Evolutionary conservation across 2,329 filamentous ascomycete genomes (phyloP).

Genomic region (Pezicula radicicola): DNA sequence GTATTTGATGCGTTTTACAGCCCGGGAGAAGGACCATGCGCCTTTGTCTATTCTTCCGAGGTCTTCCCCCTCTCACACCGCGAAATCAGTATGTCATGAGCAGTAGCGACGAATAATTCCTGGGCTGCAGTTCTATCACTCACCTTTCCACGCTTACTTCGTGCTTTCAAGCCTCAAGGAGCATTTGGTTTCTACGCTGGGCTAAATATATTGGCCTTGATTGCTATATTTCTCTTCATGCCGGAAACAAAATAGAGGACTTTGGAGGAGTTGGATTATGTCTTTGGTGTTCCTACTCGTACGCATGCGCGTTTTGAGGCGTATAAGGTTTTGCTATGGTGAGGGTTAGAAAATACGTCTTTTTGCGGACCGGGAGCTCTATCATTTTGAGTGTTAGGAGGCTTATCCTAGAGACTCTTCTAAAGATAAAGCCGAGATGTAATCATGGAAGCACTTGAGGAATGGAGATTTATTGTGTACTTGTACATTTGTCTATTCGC

Average conservation of each 20-base stretch:
- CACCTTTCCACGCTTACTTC: conserved; percentile 40
- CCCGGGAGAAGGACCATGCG: conserved; percentile 64
- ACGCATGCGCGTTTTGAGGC: conserved; percentile 18
- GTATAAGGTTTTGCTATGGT: conserved; percentile 13
- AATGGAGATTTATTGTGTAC: too few relatives aligned
- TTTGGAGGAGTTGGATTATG: conserved; percentile 34
- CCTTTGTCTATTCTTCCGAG: conserved; percentile 66
- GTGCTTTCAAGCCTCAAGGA: conserved; percentile 28
- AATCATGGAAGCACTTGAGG: too few relatives aligned
- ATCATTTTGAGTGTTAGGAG: neutral
- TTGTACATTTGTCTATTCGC: too few relatives aligned
- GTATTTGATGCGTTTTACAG: conserved; percentile 62
- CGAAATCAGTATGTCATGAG: conserved; percentile 69
- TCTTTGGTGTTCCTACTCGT: conserved; percentile 35
- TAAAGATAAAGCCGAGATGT: too few relatives aligned
- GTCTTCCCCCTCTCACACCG: conserved; percentile 69
- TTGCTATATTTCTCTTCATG: conserved; percentile 52
- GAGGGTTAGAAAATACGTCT: neutral
- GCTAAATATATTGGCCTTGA: conserved; percentile 49
- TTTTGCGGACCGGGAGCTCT: neutral
- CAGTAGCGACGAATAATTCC: conserved; percentile 62
- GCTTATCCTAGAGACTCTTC: too few relatives aligned
- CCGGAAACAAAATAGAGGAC: conserved; percentile 51
- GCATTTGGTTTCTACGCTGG: conserved; percentile 51
- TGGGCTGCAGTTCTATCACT: conserved; percentile 58